Evolutionary conservation across 148 eudicot genomes (phyloP).

Genomic region (Dysphania ambrosioides): DNA sequence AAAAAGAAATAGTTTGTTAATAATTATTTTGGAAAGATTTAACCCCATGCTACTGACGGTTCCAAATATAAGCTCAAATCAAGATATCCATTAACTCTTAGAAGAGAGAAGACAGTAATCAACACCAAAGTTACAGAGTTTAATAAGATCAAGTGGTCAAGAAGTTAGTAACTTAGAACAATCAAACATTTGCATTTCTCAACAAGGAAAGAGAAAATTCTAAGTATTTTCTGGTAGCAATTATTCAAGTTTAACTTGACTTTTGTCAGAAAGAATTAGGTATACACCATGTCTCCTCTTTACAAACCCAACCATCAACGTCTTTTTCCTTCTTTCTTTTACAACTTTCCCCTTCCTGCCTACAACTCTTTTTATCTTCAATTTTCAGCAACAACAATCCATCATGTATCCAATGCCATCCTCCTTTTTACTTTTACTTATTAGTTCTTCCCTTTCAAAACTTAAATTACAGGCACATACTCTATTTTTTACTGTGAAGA

Average conservation of each 20-base stretch:
- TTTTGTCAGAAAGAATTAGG: too few species aligned
- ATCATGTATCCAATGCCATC: too few species aligned
- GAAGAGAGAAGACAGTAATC: neutral
- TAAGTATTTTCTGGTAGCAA: neutral
- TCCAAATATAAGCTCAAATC: too few species aligned
- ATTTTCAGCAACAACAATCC: too few species aligned
- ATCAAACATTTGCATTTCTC: neutral
- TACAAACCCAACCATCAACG: too few species aligned
- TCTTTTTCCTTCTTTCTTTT: slow-evolving; percentile 3
- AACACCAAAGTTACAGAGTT: too few species aligned
- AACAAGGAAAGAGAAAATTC: too few species aligned
- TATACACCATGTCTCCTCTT: neutral
- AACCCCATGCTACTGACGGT: too few species aligned
- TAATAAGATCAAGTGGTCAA: neutral
- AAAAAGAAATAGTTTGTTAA: too few species aligned
- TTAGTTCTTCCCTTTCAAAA: neutral
- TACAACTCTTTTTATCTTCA: neutral
- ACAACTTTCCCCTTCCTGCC: neutral
- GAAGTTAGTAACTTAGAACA: neutral
- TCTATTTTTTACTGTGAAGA: neutral
- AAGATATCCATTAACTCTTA: neutral
- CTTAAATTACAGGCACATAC: neutral
- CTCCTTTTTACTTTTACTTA: too few species aligned
- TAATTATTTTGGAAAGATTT: too few species aligned
- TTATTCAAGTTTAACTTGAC: too few species aligned